Conservation (phyloP, 2,329 filamentous ascomycete species). For the Madurella mycetomatis region DNA sequence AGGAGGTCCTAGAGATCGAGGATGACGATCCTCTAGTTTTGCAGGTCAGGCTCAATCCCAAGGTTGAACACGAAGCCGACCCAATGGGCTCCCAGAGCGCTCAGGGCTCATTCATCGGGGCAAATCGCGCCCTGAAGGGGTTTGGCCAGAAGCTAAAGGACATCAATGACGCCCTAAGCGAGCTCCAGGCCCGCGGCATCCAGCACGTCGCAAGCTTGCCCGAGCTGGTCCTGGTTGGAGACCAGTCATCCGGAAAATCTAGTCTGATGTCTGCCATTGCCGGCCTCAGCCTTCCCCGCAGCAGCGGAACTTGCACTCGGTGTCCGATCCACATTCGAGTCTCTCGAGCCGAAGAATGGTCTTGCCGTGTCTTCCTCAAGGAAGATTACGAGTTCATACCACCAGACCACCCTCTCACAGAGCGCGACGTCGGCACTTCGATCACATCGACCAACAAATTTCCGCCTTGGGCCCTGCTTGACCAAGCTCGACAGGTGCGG, state of each 20-base stretch:
- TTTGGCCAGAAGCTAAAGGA: constrained; percentile 62
- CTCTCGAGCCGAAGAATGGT: constrained; percentile 58
- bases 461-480: constrained; percentile 59
- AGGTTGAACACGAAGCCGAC: constrained; percentile 3
- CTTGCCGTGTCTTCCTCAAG: constrained; percentile 62
- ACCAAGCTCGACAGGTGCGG: constrained; percentile 36
- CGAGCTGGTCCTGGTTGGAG: constrained; percentile 77
- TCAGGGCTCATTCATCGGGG: constrained; percentile 30
- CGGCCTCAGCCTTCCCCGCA: constrained; percentile 67
- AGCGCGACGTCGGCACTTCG: constrained; percentile 37
- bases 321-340: constrained; percentile 79
- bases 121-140: constrained; percentile 41
- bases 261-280: constrained; percentile 61
- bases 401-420: constrained; percentile 36
- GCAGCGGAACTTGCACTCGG: constrained; percentile 69
- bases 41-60: constrained; percentile 24
- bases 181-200: constrained; percentile 68
- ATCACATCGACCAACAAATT: constrained; percentile 48
- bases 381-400: constrained; percentile 58
- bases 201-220: constrained; percentile 67
- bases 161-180: constrained; percentile 61
- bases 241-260: constrained; percentile 81
- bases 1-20: constrained; percentile 14
- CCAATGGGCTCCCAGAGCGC: constrained; percentile 13
- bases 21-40: constrained; percentile 28